Evolutionary conservation across 2,329 filamentous ascomycete genomes (phyloP), one percentile per base, ranked within the genome.

Genomic region (Fusarium oligoseptatum): DNA sequence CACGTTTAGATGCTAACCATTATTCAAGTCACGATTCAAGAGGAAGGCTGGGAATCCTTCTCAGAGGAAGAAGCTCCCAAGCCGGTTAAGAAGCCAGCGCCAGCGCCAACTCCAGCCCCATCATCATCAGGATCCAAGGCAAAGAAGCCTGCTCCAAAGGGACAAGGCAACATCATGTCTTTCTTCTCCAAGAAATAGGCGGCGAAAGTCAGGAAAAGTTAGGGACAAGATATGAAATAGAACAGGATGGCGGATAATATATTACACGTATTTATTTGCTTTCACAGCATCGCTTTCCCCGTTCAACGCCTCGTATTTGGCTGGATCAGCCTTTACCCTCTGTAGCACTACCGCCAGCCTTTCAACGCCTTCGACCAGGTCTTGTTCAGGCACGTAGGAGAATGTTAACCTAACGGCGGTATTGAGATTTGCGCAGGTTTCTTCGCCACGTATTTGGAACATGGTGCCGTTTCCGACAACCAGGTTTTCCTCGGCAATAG

Each of bases 31-130:
- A 98, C 95, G 2, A 93, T 92, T 75, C 94, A 97, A 83, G 95
- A 97, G 80, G 84, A 89, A 0, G 92, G 88, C 0, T 98, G 95
- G 95, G 95, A 98, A 82, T 96, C 93, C 0, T 98, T 97, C 84
- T 97, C 95, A 0, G 95, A 98, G 81, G 95, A 97, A 73, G 95
- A 98, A 75, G 89, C 92, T 24, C 87, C 84, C 10, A 82, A 85
- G 7, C 78, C 84, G 1, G 76, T 80, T 69, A 90, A 90, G 80
- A 91, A 90, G 79, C 79, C 85, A 8, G 92, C 91, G 79, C 79
- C 85, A 8, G 92, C 91, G 70, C 73, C 83, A 62, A 76, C 84
- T 68, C 73, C 84, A 63, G 64, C 85, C 2, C 83, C 85, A 8
- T 81, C 85, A 24, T 87, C 87, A 14, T 85, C 88, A 68, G 84